A percentile compares a stretch with the other conserved stretches of the same genome.
Evolutionary conservation across 352 stramenopile species (phyloP).

Genomic region (Phytophthora pluvialis): DNA sequence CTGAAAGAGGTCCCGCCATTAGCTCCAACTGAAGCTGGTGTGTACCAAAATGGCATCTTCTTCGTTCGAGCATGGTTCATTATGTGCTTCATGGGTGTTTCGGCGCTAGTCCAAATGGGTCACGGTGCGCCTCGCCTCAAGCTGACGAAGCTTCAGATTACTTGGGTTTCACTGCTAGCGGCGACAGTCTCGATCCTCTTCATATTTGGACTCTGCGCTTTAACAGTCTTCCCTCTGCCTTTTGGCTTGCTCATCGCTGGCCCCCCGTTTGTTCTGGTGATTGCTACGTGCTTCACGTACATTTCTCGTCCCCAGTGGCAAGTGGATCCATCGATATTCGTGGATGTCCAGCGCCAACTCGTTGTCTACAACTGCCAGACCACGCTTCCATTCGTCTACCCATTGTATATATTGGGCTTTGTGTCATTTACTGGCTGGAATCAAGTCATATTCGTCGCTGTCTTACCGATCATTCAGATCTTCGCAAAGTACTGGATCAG

Average conservation of each 20-base stretch:
- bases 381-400: conserved; percentile 43
- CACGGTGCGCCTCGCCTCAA: conserved; percentile 20
- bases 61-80: conserved; percentile 28
- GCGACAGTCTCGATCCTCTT: conserved; percentile 19
- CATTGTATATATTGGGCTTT: conserved; percentile 49
- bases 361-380: conserved; percentile 25
- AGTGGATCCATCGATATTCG: conserved; percentile 10
- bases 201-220: conserved; percentile 10
- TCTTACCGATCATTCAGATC: conserved; percentile 39
- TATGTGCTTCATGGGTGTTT: conserved; percentile 19
- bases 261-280: conserved; percentile 16
- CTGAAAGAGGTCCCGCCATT: conserved; percentile 39
- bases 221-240: conserved; percentile 45
- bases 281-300: conserved; percentile 17
- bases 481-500: conserved; percentile 38
- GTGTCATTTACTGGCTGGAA: conserved; percentile 20
- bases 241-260: conserved; percentile 43
- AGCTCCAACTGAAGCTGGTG: conserved; percentile 22
- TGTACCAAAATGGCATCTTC: conserved; percentile 44
- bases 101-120: conserved; percentile 15
- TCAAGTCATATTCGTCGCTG: conserved; percentile 39
- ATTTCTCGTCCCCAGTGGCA: conserved; percentile 21
- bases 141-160: conserved; percentile 11
- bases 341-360: conserved; percentile 26
- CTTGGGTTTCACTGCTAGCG: conserved; percentile 13